Evolutionary conservation across 768 basidiomycete species (phyloP).

Genomic region (Tylopilus intermedius): DNA sequence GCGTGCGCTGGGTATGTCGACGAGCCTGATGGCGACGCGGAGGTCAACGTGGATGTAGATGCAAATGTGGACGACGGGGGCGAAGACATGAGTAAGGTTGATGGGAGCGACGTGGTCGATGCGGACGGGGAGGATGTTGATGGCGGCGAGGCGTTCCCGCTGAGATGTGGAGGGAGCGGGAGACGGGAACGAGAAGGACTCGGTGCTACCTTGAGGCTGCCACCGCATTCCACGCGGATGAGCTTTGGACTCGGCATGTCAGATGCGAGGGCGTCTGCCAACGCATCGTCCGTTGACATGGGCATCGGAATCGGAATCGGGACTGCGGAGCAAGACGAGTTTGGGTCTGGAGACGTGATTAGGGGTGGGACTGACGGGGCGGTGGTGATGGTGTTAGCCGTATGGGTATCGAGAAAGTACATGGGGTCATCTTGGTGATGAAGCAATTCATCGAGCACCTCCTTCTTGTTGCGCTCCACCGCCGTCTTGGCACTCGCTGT

Average conservation of each 20-base stretch:
- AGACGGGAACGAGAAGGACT: constrained; percentile 9
- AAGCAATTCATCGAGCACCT: constrained; percentile 60
- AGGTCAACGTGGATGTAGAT: background rate
- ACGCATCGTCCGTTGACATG: constrained; percentile 32
- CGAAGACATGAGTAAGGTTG: constrained; percentile 2
- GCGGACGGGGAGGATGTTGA: constrained; percentile 17
- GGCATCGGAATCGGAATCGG: constrained; percentile 33
- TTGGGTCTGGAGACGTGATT: background rate
- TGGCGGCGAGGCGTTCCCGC: constrained; percentile 22
- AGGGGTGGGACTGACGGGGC: background rate
- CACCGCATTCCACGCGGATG: constrained; percentile 1
- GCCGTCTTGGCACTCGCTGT: constrained; percentile 52
- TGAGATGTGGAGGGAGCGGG: constrained; percentile 22
- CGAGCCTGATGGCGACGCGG: background rate
- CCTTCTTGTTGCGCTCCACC: constrained; percentile 46
- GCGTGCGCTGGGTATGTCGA: constrained; percentile 26
- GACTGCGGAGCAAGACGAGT: constrained; percentile 15
- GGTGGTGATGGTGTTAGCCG: background rate
- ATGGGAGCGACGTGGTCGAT: constrained; percentile 12
- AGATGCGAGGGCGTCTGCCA: constrained; percentile 37
- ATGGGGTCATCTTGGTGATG: constrained; percentile 67
- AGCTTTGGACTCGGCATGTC: constrained; percentile 15
- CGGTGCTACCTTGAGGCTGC: constrained; percentile 12
- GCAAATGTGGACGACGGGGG: background rate
- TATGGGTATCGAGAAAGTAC: constrained; percentile 43